Conservation (phyloP, 768 basidiomycete genomes). For the Agaricus blazei region DNA sequence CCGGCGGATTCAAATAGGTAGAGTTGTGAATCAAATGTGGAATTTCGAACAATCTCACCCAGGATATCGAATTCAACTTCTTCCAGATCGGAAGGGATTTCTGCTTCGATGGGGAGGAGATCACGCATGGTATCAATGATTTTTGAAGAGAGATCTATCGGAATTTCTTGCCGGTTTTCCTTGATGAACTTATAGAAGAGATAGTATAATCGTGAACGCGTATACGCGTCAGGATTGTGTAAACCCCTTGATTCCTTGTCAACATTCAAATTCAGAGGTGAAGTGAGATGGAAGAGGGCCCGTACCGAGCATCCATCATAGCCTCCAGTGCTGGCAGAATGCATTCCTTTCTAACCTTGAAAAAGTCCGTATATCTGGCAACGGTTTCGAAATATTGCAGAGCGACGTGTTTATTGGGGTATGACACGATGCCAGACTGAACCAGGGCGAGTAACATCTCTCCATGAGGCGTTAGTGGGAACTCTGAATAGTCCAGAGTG, state of each 20-base stretch:
- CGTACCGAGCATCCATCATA: conserved; percentile 80
- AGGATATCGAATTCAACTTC: conserved; percentile 68
- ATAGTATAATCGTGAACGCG: conserved; percentile 82
- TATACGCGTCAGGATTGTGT: conserved; percentile 66
- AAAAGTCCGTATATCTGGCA: conserved; percentile 93
- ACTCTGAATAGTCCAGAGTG: conserved; percentile 63
- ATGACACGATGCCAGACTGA: conserved; percentile 74
- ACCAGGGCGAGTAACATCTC: conserved; percentile 85
- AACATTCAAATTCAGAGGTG: not conserved
- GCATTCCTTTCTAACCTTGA: conserved; percentile 87
- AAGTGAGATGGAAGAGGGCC: not conserved
- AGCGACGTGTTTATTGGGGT: conserved; percentile 78
- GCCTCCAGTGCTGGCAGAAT: conserved; percentile 85
- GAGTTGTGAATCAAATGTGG: conserved; percentile 84
- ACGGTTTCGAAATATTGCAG: conserved; percentile 92
- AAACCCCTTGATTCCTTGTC: conserved; percentile 56
- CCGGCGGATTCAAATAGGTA: conserved; percentile 94
- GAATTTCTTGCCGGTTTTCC: conserved; percentile 74
- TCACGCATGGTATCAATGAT: conserved; percentile 76
- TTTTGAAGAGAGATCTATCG: conserved; percentile 59
- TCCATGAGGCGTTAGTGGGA: conserved; percentile 84
- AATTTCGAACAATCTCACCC: conserved; percentile 71
- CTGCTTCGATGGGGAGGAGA: conserved; percentile 67
- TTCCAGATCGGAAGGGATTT: conserved; percentile 68
- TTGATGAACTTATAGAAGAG: conserved; percentile 91